Percentiles rank a stretch among this genome's conserved stretches.
Evolutionary conservation across 257 asterid species (phyloP).

Genomic region (Coffea eugenioides): DNA sequence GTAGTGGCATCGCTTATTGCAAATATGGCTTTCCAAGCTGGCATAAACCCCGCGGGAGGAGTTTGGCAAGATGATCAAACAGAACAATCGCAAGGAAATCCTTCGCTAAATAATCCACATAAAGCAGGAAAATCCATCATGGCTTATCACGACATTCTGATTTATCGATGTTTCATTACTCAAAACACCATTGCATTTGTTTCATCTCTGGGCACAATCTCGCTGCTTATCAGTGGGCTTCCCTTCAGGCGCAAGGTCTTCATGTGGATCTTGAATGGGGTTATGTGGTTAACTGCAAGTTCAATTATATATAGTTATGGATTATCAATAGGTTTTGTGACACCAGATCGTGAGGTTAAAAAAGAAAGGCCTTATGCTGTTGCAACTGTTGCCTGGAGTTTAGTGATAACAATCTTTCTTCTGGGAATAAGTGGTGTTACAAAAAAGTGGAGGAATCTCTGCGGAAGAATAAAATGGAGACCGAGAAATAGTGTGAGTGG

Average conservation of each 20-base stretch:
- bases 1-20: slow-evolving; percentile 34
- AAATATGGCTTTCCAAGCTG: slow-evolving; percentile 34
- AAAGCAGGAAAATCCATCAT: background rate
- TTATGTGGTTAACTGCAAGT: slow-evolving; percentile 11
- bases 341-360: too few species aligned
- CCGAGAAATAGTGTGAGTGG: too few species aligned
- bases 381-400: too few species aligned
- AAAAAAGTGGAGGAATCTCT: too few species aligned
- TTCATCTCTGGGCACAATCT: slow-evolving; percentile 39
- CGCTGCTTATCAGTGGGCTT: slow-evolving; percentile 29
- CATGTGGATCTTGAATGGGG: slow-evolving; percentile 31
- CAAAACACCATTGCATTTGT: slow-evolving; percentile 27
- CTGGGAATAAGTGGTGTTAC: too few species aligned
- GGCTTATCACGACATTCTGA: background rate
- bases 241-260: slow-evolving; percentile 18
- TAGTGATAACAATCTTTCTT: too few species aligned
- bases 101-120: background rate
- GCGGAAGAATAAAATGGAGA: too few species aligned
- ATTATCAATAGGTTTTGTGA: too few species aligned
- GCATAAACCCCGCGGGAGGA: slow-evolving; percentile 31
- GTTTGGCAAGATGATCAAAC: slow-evolving; percentile 24
- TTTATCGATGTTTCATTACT: background rate
- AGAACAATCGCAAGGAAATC: background rate
- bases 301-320: too few species aligned
- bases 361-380: too few species aligned